Base-by-base conservation (phyloP, 139 green algal species). In the Nannochloris sp. region DNA sequence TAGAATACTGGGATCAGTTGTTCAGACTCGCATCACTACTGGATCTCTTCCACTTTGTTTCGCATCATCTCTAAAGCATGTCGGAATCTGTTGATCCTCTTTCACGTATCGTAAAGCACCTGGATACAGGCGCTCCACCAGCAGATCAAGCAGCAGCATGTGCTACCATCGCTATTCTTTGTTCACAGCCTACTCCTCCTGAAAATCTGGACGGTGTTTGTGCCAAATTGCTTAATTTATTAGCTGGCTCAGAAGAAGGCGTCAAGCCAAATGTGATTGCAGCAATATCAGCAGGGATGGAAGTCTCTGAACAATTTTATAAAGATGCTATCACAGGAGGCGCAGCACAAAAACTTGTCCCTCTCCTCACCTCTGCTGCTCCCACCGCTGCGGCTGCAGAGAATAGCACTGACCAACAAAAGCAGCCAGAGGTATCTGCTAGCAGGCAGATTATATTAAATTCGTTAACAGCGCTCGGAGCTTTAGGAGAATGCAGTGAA, bases 391-490 rank as follows among this genome's bases (percentile, higher is more conserved):
- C n/a, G n/a, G n/a, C n/a, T n/a, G n/a, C n/a, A n/a, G n/a, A n/a
- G n/a, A n/a, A n/a, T n/a, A n/a, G n/a, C n/a, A n/a, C n/a, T n/a
- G n/a, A n/a, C n/a, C n/a, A n/a, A n/a, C n/a, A n/a, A n/a, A n/a
- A n/a, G n/a, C n/a, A n/a, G n/a, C n/a, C n/a, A n/a, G n/a, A n/a
- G n/a, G n/a, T n/a, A n/a, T n/a, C n/a, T n/a, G n/a, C n/a, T n/a
- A n/a, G n/a, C n/a, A n/a, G n/a, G n/a, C n/a, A n/a, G n/a, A n/a
- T n/a, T n/a, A n/a, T 39, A 36, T 42, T 75, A 24, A 75, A 75
- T 56, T 44, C 61, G 34, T 45, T 63, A 24, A 48, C 55, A 24
- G 53, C 61, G 29, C 45, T 75, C 34, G 68, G 68, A 34, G 38
- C 59, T 51, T 34, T 68, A 44, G 68, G 19, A 4, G 68, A 70